Conservation (phyloP, 768 basidiomycete species). For the Leucocoprinus leucothites region DNA sequence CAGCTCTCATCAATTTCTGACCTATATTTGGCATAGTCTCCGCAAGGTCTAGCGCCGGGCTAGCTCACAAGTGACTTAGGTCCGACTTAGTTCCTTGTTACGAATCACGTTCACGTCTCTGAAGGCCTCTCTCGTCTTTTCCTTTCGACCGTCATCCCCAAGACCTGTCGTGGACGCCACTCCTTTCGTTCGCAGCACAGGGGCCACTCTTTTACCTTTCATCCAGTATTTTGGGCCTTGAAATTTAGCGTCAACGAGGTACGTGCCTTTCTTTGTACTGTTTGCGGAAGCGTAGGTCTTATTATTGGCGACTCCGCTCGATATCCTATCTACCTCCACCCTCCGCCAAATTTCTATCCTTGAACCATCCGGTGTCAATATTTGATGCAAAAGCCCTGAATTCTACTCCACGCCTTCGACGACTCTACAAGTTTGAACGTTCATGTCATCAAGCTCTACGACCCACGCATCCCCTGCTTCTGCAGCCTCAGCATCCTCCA, state of each 20-base stretch:
- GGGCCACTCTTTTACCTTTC: neutral
- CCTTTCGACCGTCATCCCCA: neutral
- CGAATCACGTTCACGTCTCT: neutral
- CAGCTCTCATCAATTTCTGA: constrained; percentile 13
- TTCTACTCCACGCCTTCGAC: constrained; percentile 3
- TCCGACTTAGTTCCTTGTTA: too few relatives aligned
- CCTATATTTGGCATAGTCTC: constrained; percentile 6
- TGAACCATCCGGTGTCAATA: neutral
- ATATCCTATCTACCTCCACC: too few relatives aligned
- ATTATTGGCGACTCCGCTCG: neutral
- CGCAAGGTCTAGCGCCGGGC: constrained; percentile 5
- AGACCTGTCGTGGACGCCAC: constrained; percentile 24
- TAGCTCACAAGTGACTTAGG: neutral
- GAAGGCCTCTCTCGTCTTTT: neutral
- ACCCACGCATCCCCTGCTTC: constrained; percentile 14
- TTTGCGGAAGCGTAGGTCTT: neutral
- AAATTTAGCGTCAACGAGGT: constrained; percentile 4
- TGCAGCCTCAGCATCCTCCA: constrained; percentile 10
- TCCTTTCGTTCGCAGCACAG: constrained; percentile 28
- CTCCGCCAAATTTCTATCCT: neutral
- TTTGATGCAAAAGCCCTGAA: neutral
- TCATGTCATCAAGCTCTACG: constrained; percentile 10
- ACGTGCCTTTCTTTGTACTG: neutral
- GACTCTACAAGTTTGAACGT: neutral
- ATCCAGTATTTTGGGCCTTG: neutral